Percentiles rank a stretch among this genome's conserved stretches.
Evolutionary conservation across 139 green algal species (phyloP).

Genomic region (Edaphochlamys debaryana): DNA sequence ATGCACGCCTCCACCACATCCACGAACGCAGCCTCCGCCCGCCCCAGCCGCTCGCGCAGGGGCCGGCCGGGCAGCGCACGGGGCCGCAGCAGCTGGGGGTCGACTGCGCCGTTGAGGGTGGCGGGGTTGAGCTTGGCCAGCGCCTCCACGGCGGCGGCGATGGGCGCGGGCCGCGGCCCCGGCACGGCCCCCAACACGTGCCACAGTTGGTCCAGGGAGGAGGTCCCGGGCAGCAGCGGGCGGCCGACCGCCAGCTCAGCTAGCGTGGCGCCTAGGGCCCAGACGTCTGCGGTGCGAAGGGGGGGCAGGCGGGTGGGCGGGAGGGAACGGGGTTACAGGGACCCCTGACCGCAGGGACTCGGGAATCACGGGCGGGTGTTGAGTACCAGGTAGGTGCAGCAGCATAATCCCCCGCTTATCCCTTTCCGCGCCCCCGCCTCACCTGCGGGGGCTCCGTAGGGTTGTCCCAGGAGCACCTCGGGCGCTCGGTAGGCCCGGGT

Average conservation of each 20-base stretch:
- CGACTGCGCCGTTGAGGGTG: not conserved
- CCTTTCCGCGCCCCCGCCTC: not conserved
- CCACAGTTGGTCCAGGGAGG: slow-evolving; percentile 78
- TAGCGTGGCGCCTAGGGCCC: slow-evolving; percentile 68
- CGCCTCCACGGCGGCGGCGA: slow-evolving; percentile 43
- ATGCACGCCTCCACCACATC: not conserved
- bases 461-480: not conserved
- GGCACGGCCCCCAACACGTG: slow-evolving; percentile 65
- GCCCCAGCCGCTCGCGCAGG: not conserved
- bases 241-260: slow-evolving; percentile 76
- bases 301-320: too few relatives aligned
- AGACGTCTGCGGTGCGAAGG: slow-evolving; percentile 48
- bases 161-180: slow-evolving; percentile 47
- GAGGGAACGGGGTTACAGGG: too few relatives aligned
- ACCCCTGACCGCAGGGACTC: too few relatives aligned
- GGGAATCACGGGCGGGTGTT: too few relatives aligned
- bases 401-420: too few relatives aligned
- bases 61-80: not conserved
- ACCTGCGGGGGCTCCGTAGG: slow-evolving; percentile 8
- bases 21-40: not conserved
- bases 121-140: not conserved
- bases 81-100: not conserved
- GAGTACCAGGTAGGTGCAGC: too few relatives aligned
- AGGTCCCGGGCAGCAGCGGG: slow-evolving; percentile 80
- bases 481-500: slow-evolving; percentile 19